Conservation (phyloP, 2,329 filamentous ascomycete genomes). For the Teratosphaeria viscida region DNA sequence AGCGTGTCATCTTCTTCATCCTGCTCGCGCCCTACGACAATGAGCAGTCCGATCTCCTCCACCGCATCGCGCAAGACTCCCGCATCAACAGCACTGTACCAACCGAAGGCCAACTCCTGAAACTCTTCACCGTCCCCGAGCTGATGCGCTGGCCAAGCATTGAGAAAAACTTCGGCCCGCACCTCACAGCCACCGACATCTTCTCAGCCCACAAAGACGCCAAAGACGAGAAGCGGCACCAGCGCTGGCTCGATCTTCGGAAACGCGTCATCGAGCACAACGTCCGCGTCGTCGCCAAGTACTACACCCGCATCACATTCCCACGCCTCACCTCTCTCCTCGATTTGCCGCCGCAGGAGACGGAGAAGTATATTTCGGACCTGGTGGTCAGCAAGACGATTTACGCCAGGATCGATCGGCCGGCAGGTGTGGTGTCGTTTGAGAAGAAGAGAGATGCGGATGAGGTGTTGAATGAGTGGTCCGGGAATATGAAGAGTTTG, state of each 20-base stretch:
- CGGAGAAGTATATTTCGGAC: conserved; percentile 97
- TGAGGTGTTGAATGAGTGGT: conserved; percentile 97
- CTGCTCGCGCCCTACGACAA: conserved; percentile 96
- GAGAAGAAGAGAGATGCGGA: conserved; percentile 91
- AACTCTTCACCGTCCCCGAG: conserved; percentile 89
- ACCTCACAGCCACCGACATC: conserved; percentile 80
- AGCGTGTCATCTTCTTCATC: conserved; percentile 94
- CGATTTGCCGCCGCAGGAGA: conserved; percentile 88
- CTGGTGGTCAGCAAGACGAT: conserved; percentile 96
- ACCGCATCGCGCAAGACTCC: conserved; percentile 78
- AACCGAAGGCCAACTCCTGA: conserved; percentile 74
- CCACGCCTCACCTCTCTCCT: conserved; percentile 80
- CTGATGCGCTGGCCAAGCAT: conserved; percentile 98
- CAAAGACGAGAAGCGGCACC: conserved; percentile 42
- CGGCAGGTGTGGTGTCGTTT: conserved; percentile 84
- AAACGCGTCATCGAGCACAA: conserved; percentile 99
- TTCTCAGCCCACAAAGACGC: conserved; percentile 55
- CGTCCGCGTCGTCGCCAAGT: conserved; percentile 92
- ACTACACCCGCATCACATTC: conserved; percentile 96
- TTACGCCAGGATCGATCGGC: conserved; percentile 92
- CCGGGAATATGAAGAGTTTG: conserved; percentile 91
- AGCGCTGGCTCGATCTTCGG: conserved; percentile 86
- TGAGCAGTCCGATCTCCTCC: conserved; percentile 92
- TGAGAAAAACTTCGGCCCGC: conserved; percentile 74
- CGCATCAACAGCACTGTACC: conserved; percentile 49